Evolutionary conservation across 371 early-diverging fungal species (phyloP).

Genomic region (Mucor lusitanicus): DNA sequence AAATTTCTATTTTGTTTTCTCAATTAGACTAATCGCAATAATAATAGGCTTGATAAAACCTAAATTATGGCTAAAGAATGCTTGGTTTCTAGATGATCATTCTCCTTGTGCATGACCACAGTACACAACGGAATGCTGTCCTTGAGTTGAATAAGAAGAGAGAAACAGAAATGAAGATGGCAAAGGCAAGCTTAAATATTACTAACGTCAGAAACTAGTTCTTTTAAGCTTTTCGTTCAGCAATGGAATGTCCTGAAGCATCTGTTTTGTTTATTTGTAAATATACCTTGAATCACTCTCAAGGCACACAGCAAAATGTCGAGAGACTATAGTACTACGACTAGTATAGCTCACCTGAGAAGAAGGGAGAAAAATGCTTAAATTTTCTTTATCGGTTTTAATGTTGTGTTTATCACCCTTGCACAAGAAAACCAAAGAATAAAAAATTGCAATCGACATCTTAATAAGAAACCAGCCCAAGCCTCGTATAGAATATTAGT

Average conservation of each 20-base stretch:
- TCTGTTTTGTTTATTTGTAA: background rate
- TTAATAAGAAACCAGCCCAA: background rate
- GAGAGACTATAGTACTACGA: no score
- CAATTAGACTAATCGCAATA: background rate
- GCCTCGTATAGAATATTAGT: background rate
- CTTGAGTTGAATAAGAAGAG: no score
- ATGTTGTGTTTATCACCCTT: background rate
- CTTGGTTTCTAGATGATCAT: background rate
- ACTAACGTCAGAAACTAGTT: background rate
- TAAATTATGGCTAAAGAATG: background rate
- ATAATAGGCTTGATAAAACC: background rate
- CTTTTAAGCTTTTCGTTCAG: background rate
- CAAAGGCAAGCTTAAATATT: background rate
- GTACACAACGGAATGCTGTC: slow-evolving; percentile 1
- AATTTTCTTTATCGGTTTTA: background rate
- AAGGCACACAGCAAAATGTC: no score
- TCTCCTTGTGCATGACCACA: background rate
- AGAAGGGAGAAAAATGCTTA: background rate
- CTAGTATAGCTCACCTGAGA: no score
- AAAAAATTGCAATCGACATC: background rate
- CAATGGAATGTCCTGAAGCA: background rate
- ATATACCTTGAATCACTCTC: background rate
- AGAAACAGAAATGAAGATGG: background rate
- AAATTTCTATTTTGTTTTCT: background rate
- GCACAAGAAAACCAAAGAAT: background rate